Base-by-base conservation (phyloP, 2,329 filamentous ascomycete species). In the Aspergillus tanneri region DNA sequence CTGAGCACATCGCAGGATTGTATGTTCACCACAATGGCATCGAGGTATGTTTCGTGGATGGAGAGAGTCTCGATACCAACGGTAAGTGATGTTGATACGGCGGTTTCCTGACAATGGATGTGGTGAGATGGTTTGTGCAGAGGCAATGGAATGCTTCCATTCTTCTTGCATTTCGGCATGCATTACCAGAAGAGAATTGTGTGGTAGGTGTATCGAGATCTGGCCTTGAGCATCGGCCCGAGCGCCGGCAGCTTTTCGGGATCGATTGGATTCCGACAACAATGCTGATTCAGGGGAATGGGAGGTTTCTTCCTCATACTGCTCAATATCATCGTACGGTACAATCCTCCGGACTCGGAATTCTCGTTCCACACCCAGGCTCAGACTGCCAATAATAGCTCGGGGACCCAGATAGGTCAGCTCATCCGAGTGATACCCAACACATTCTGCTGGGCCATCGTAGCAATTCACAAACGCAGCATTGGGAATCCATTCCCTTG, bases 101-200 rank as follows among this genome's bases (percentile, higher is more conserved):
- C 83, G 85, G 58, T 84, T 90, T 0, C 86, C 86, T 0, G 91
- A 81, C 1, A 96, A 66, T 0, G 91, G 89, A 66, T 99, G 93
- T 1, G 90, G 89, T 52, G 90, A 86, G 49, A 97, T 87, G 3
- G 85, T 82, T 40, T 79, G 77, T 0, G 87, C 85, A 0, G 90
- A 87, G 0, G 84, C 77, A 35, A 99, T 87, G 56, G 82, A 81
- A 68, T 99, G 93, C 68, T 96, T 97, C 90, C 90, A 97, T 64
- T 88, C 86, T 64, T 97, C 92, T 64, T 97, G 92, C 89, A 96
- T 97, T 65, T 95, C 90, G 1, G 92, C 91, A 63, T 97, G 91
- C 93, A 99, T 97, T 8, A 97, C 78, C 0, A 99, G 78, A 0
- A 97, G 79, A 0, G 89, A 95, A 67, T 97, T 97, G 69, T 97